Base-by-base conservation (phyloP, 768 basidiomycete species). In the Strobilomyces confusus region DNA sequence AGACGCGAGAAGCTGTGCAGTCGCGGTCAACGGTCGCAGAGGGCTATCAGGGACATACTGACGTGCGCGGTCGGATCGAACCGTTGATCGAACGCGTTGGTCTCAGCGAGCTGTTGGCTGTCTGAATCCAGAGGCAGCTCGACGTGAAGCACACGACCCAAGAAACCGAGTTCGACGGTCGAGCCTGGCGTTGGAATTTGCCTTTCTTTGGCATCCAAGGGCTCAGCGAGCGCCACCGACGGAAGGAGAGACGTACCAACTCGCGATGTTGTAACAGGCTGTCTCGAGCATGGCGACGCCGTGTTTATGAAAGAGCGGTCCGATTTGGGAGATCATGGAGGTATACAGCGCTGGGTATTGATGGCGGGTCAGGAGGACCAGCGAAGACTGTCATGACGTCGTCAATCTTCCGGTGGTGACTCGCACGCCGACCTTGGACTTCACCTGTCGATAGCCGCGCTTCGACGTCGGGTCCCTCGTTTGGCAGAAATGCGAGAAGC, bases 291-390 rank as follows among this genome's bases (percentile, higher is more conserved):
- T 93, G 1, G 89, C 78, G 5, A 80, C 77, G 5, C 89, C 92
- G 56, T 92, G 88, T 22, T 72, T 66, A 54, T 84, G 80, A 63
- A 84, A 89, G 25, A 88, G 69, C 0, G 92, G 89, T 0, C 90
- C 93, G 38, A 97, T 78, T 44, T 82, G 78, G 15, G 72, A 72
- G 20, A 80, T 71, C 23, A 95, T 67, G 0, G 81, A 68, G n/a
- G 86, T 80, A 72, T 91, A 98, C 12, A 98, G 72, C 0, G 91
- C 81, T 0, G 92, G 90, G 65, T 86, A 92, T 70, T 89, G 80
- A 54, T 87, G 80, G 58, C 87, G 83, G 0, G 89, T 83, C 5
- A 95, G 73, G 25, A 97, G 81, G 9, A 95, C 92, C 25, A 97
- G 91, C 46, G 58, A 61, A 17, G 63, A 58, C 57, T 62, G 44